Base-by-base conservation (phyloP, 2,329 filamentous ascomycete genomes). In the Clarireedia monteithiana region DNA sequence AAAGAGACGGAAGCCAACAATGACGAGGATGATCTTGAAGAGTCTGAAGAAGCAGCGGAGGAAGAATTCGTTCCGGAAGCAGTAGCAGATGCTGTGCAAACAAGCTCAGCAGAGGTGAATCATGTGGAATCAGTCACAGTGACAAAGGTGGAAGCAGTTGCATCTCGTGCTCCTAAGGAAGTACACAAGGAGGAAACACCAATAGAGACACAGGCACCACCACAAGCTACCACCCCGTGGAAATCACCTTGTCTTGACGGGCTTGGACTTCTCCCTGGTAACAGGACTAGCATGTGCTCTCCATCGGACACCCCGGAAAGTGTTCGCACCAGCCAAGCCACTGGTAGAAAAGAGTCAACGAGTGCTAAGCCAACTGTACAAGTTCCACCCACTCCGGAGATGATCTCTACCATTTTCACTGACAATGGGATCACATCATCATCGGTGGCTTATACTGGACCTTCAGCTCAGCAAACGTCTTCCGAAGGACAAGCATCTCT, bases 1-100 rank as follows among this genome's bases (percentile, higher is more conserved):
- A 90, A 92, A 68, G 88, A 95, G 55, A 85, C 88, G 56, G 89
- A 95, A 61, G 75, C 78, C 15, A 81, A 81, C 55, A 81, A 85
- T n/a, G 83, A 87, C 15, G 81, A 81, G 34, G 72, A 74, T 45
- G 75, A 78, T 46, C 72, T 74, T 14, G 73, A 69, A 10, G 63
- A 68, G 20, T 59, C 39, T 38, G 59, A 63, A 30, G 56, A 57
- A 20, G 53, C 60, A 26, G 57, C 48, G 36, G 58, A 55, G 27
- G 63, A 65, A 23, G 58, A 62, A 42, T 62, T 62, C 49, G 59
- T 71, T 52, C 67, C 69, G 9, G 71, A 72, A 57, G 68, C 71
- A 36, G 70, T 68, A 15, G 66, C 65, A 23, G 59, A 64, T 23
- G 60, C 59, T 12, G 56, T 67, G 12, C 62, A 70, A 36, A 66